A percentile compares a stretch with the other conserved stretches of the same genome.
These are phyloP conservation scores for Fragaria iinumae DNA, from an alignment of 306 rosid species.

Conservation along the genomic window DNA sequence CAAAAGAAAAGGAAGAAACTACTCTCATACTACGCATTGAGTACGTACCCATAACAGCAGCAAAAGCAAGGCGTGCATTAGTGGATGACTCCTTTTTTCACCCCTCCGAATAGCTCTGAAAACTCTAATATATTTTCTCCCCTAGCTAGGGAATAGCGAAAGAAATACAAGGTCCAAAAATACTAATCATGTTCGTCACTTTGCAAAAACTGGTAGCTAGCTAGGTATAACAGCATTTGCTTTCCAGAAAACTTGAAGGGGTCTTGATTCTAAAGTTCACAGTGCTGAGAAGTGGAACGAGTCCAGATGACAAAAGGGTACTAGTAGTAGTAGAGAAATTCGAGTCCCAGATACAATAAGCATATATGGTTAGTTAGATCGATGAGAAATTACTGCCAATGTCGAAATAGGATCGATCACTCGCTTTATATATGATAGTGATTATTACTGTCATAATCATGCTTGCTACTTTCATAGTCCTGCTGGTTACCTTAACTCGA, in stretches of 20 bases:
- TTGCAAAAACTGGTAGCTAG: background rate
- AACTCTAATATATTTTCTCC: background rate
- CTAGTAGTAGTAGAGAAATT: background rate
- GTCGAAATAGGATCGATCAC: background rate
- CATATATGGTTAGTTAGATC: background rate
- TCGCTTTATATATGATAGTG: background rate
- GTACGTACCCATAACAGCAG: background rate
- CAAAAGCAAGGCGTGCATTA: background rate
- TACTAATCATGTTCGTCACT: background rate
- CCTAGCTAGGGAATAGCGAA: background rate
- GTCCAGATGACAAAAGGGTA: background rate
- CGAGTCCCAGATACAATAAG: background rate
- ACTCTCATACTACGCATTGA: background rate
- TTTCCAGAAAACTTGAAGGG: background rate
- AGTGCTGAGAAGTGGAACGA: background rate
- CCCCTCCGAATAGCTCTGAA: background rate
- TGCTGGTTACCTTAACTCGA: background rate
- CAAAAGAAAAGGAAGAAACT: background rate
- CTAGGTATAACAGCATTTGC: background rate
- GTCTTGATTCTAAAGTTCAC: background rate
- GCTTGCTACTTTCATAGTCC: background rate
- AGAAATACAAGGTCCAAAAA: background rate
- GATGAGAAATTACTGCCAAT: background rate
- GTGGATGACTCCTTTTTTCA: background rate
- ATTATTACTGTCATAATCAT: constrained; percentile 8